Evolutionary conservation across 805 yeast genomes (phyloP).

Genomic region (Ogataea paraovalis): DNA sequence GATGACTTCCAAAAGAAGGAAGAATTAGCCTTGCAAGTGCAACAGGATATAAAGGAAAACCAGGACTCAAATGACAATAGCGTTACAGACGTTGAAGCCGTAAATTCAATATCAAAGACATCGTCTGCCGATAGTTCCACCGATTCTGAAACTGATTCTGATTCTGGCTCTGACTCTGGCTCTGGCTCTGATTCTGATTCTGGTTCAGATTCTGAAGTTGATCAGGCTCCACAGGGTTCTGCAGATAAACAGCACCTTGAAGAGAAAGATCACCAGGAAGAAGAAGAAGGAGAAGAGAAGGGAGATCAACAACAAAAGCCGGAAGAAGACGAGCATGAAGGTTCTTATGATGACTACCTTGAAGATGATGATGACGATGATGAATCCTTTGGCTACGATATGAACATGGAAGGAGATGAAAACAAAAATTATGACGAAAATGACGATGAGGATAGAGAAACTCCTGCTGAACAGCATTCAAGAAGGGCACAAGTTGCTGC

Average conservation of each 20-base stretch:
- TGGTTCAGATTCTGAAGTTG: constrained; percentile 14
- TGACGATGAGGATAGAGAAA: constrained; percentile 30
- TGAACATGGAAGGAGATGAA: constrained; percentile 16
- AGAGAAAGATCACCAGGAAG: not conserved
- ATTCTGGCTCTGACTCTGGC: constrained; percentile 12
- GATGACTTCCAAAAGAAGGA: constrained; percentile 35
- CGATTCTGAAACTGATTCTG: constrained; percentile 4
- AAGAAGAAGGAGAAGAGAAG: too few species aligned
- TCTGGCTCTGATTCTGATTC: constrained; percentile 19
- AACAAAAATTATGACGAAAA: constrained; percentile 24
- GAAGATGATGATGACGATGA: constrained; percentile 16
- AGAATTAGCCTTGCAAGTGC: constrained; percentile 19
- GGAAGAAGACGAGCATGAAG: constrained; percentile 3
- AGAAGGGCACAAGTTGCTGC: constrained; percentile 68
- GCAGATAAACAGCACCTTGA: not conserved
- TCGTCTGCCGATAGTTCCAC: not conserved
- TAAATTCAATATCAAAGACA: not conserved
- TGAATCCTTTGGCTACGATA: constrained; percentile 5
- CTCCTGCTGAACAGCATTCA: constrained; percentile 32
- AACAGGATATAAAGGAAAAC: constrained; percentile 7
- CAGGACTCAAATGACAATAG: not conserved
- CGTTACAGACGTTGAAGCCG: constrained; percentile 15
- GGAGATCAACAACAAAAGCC: too few species aligned
- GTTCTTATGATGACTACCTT: constrained; percentile 9
- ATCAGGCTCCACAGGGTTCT: not conserved